Evolutionary conservation across 805 yeast genomes (phyloP).

Genomic region (Maudiozyma pseudohumilis): DNA sequence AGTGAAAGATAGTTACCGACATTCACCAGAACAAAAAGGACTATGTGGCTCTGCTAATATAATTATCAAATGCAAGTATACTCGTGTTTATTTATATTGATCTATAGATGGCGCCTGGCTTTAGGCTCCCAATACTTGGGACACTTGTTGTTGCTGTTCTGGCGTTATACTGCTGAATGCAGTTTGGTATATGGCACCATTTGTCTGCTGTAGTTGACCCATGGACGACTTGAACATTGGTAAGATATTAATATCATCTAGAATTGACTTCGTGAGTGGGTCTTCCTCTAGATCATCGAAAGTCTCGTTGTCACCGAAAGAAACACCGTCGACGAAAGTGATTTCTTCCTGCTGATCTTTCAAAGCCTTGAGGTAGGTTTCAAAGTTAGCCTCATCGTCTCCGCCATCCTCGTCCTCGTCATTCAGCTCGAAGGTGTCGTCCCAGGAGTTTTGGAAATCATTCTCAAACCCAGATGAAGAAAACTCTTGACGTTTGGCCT

Average conservation of each 20-base stretch:
- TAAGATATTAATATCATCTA: constrained; percentile 69
- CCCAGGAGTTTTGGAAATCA: constrained; percentile 21
- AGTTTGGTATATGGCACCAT: constrained; percentile 39
- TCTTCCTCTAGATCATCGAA: constrained; percentile 77
- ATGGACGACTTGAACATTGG: constrained; percentile 51
- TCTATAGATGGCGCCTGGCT: too few species aligned
- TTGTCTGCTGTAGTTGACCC: constrained; percentile 37
- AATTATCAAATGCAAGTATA: too few species aligned
- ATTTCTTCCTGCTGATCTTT: constrained; percentile 34
- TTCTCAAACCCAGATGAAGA: constrained; percentile 30
- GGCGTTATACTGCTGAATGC: constrained; percentile 34
- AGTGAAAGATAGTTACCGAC: too few species aligned
- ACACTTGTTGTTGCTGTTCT: constrained; percentile 29
- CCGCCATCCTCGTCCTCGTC: constrained; percentile 32
- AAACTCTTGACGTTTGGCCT: constrained; percentile 51
- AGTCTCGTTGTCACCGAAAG: constrained; percentile 36
- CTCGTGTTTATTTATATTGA: too few species aligned
- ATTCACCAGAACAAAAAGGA: too few species aligned
- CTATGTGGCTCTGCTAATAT: too few species aligned
- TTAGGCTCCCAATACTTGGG: constrained; percentile 1
- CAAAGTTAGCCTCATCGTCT: constrained; percentile 25
- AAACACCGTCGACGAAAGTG: constrained; percentile 27
- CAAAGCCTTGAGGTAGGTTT: constrained; percentile 41
- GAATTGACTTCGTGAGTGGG: constrained; percentile 65
- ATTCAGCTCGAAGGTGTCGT: constrained; percentile 24